A percentile compares a stretch with the other conserved stretches of the same genome.
phyloP scores from a whole-genome alignment of 2,329 filamentous ascomycete genomes.

The Alternaria atra region DNA sequence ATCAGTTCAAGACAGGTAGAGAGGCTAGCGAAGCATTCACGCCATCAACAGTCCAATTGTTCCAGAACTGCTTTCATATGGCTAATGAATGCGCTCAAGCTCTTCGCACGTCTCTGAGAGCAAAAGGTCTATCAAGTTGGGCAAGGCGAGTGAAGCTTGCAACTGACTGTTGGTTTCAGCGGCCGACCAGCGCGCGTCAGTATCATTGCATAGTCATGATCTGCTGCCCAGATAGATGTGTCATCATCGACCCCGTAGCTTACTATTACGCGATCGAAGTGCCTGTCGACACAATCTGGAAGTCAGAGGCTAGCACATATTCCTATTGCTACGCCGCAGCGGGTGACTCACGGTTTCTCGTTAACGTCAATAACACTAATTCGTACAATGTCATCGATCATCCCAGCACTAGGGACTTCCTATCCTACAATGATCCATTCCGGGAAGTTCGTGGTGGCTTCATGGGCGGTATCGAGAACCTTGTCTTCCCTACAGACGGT shows the following conservation, averaged over 20 bases:
- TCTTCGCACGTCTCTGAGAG: neutral
- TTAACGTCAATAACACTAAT: neutral
- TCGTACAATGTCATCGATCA: neutral
- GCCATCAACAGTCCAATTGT: neutral
- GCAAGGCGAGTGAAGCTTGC: neutral
- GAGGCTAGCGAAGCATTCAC: neutral
- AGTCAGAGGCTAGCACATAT: neutral
- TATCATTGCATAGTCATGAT: slow-evolving; percentile 5
- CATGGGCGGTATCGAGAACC: neutral
- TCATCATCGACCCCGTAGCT: slow-evolving; percentile 5
- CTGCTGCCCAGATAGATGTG: neutral
- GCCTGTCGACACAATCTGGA: neutral
- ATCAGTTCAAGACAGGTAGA: neutral
- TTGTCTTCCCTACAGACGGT: neutral
- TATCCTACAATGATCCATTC: neutral
- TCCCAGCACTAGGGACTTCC: neutral
- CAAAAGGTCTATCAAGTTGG: neutral
- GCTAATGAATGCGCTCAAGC: neutral
- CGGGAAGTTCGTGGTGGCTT: neutral
- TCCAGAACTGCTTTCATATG: slow-evolving; percentile 2
- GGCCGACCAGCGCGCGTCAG: neutral
- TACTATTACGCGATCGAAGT: slow-evolving; percentile 1
- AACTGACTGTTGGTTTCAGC: slow-evolving; percentile 2
- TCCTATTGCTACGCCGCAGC: neutral
- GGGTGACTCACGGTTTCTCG: neutral